phyloP scores from a whole-genome alignment of 2,329 filamentous ascomycete genomes.

The Chrysoporthe puriensis region DNA sequence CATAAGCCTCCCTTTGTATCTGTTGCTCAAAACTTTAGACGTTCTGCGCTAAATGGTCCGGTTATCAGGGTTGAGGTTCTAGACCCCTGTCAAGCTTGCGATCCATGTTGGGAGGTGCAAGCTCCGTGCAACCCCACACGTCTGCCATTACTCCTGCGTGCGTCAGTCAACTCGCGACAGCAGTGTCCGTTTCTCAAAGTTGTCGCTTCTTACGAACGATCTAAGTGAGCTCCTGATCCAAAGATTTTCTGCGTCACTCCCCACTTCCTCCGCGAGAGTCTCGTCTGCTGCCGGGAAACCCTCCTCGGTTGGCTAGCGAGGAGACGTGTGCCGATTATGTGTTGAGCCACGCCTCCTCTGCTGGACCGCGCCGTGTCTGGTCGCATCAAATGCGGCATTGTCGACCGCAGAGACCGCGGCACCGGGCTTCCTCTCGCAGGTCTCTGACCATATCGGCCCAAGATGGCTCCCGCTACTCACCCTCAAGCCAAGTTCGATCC shows the following conservation, averaged over 20 bases:
- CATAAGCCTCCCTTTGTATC: background rate
- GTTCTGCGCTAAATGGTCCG: no score
- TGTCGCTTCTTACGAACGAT: background rate
- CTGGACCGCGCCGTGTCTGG: constrained; percentile 8
- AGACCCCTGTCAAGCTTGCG: background rate
- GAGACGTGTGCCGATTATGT: constrained; percentile 14
- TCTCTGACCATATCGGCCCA: constrained; percentile 33
- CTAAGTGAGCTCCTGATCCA: background rate
- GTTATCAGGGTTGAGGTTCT: background rate
- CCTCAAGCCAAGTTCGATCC: constrained; percentile 91
- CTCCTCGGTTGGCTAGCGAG: background rate
- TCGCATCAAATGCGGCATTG: constrained; percentile 12
- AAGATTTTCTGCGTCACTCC: background rate
- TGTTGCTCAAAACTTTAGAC: background rate
- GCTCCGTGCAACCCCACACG: background rate
- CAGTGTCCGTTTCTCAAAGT: background rate
- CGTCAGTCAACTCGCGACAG: background rate
- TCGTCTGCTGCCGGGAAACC: background rate
- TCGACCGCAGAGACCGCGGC: background rate
- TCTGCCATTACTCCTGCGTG: background rate
- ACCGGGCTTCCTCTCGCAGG: background rate
- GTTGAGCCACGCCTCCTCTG: constrained; percentile 11
- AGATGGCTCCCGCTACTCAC: constrained; percentile 75
- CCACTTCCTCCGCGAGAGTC: background rate
- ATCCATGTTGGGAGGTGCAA: background rate